phyloP scores from a whole-genome alignment of 345 rosid species.

The Mercurialis annua region DNA sequence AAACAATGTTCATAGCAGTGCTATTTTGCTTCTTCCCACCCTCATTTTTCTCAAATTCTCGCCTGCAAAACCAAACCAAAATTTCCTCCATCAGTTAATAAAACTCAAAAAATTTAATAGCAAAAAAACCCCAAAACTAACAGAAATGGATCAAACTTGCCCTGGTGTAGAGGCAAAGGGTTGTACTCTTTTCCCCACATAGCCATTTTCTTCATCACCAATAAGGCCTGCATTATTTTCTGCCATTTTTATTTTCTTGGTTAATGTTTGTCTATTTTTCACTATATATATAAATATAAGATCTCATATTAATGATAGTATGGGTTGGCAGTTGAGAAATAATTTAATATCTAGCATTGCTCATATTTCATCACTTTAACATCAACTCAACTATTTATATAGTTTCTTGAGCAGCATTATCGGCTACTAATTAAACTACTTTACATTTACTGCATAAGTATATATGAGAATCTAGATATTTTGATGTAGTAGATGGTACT shows the following conservation, averaged over 20 bases:
- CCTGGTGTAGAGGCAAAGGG: conserved; percentile 22
- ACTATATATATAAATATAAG: background rate
- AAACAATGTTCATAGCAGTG: background rate
- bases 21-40: background rate
- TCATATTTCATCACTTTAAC: background rate
- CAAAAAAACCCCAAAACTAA: too few species aligned
- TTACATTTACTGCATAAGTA: background rate
- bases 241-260: conserved; percentile 4
- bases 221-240: background rate
- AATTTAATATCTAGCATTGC: background rate
- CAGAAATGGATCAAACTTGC: background rate
- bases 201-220: conserved; percentile 20
- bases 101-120: background rate
- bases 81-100: background rate
- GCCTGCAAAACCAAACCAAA: conserved; percentile 5
- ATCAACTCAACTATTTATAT: background rate
- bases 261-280: background rate
- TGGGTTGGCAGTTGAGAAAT: conserved; percentile 7
- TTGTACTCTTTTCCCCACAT: conserved; percentile 15
- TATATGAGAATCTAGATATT: too few species aligned
- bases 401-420: background rate
- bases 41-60: background rate
- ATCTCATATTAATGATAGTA: background rate
- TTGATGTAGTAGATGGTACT: too few species aligned
- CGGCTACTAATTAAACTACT: background rate